Conservation (phyloP, 192 early-diverging fungal species). For the Backusella circina region DNA sequence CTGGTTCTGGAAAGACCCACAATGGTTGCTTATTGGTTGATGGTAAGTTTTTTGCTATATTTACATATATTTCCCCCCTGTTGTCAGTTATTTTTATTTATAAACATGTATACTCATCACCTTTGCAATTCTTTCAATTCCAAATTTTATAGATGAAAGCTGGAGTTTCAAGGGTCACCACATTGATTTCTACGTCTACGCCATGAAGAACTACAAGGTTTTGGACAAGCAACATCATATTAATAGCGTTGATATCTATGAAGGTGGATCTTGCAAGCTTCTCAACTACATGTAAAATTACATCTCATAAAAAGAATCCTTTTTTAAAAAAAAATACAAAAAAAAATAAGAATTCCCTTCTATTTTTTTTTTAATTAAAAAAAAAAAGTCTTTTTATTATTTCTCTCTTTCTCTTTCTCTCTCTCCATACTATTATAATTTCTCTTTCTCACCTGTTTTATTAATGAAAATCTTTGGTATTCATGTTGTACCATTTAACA, state of each 20-base stretch:
- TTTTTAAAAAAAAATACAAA: not conserved
- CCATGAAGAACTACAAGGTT: constrained; percentile 23
- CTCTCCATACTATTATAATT: not conserved
- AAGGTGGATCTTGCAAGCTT: constrained; percentile 35
- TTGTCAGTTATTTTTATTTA: not conserved
- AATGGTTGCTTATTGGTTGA: constrained; percentile 38
- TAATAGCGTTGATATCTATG: constrained; percentile 35
- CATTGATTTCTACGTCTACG: constrained; percentile 33
- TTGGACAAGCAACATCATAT: constrained; percentile 18
- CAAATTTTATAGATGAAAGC: constrained; percentile 24
- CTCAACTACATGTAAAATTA: constrained; percentile 31
- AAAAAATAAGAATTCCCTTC: not conserved
- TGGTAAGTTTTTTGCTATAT: not conserved
- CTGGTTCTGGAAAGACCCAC: constrained; percentile 30
- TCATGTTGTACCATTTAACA: not conserved
- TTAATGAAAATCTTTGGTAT: not conserved
- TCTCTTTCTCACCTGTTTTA: not conserved
- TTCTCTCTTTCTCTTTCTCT: not conserved
- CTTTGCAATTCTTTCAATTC: not conserved
- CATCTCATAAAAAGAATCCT: not conserved
- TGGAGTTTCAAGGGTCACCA: constrained; percentile 37
- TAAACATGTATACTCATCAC: not conserved
- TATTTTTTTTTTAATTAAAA: not conserved
- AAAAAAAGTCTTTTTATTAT: not conserved
- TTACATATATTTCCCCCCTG: not conserved